Base-by-base conservation (phyloP, 805 yeast species). In the Barnettozyma sucrosica region DNA sequence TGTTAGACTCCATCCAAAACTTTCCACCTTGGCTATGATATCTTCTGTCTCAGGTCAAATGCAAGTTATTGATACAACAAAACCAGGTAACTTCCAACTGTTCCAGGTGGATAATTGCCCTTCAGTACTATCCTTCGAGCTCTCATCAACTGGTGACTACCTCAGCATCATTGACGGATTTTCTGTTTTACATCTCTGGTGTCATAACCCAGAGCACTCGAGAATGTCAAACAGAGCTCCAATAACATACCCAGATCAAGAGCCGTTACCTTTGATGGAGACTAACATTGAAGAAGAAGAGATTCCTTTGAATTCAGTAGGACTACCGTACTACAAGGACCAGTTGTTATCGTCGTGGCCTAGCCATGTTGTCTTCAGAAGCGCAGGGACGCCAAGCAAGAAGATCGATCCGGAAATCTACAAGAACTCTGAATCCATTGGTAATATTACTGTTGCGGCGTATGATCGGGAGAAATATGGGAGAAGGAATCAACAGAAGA, bases 311-410 rank as follows among this genome's bases (percentile, higher is more conserved):
- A 83, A 81, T 42, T 61, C 79, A 1, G 71, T 93, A 2, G 97
- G 97, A 9, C 68, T 93, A 77, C 98, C 99, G 0, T 88, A 82
- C 57, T 93, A 89, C 63, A 80, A 80, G 47, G 86, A 84, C 37
- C 76, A 76, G 46, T 72, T 93, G 16, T 69, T 90, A 8, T 89
- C 97, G 0, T 83, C 87, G 13, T 92, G 90, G 89, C 85, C 92
- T 0, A 59, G 73, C 1, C 81, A 83, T 36, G 63, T 74, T 51
- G 70, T 79, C 7, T 88, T 86, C 59, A 74, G 77, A 42, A 79
- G 79, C 53, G 62, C 69, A 3, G 88, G 95, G 1, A 78, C 80
- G 48, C 67, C 85, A 5, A 81, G 89, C 0, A 65, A 66, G 11
- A 66, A 66, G 11, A 71, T 81, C 21, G 85, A 81, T 51, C 69